Percentiles rank a stretch among this genome's conserved stretches.
Conservation (phyloP, 495 filamentous ascomycete genomes). For the Chaetomium cochliodes region DNA sequence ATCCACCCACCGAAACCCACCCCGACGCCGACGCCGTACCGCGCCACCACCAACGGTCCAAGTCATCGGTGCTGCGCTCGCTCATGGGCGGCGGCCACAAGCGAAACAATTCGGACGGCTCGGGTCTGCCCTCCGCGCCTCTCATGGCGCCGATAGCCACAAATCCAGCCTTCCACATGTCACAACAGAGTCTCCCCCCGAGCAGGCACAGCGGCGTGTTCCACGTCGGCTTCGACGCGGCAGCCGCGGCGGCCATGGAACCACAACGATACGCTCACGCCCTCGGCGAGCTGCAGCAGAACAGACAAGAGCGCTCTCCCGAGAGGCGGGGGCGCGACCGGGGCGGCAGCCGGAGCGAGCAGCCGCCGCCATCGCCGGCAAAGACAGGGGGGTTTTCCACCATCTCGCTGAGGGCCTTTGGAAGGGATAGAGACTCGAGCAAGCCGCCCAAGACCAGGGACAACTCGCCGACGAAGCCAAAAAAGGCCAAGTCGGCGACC, state of each 20-base stretch:
- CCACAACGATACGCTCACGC: slow-evolving; percentile 36
- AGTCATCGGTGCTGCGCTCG: slow-evolving; percentile 58
- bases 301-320: slow-evolving; percentile 47
- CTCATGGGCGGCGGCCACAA: slow-evolving; percentile 50
- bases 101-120: slow-evolving; percentile 50
- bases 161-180: slow-evolving; percentile 20
- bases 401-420: slow-evolving; percentile 62
- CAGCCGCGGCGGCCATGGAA: slow-evolving; percentile 16
- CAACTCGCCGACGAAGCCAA: slow-evolving; percentile 57
- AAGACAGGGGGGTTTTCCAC: slow-evolving; percentile 67
- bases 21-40: slow-evolving; percentile 4
- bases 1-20: not conserved
- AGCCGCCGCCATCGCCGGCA: slow-evolving; percentile 39
- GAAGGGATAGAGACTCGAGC: slow-evolving; percentile 52
- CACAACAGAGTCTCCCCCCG: slow-evolving; percentile 17
- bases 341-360: slow-evolving; percentile 29
- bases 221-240: slow-evolving; percentile 24
- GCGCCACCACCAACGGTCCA: slow-evolving; percentile 46
- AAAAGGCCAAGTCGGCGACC: slow-evolving; percentile 82
- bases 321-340: slow-evolving; percentile 40
- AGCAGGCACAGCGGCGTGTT: slow-evolving; percentile 20
- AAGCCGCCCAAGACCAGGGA: slow-evolving; percentile 50
- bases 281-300: slow-evolving; percentile 52
- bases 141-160: slow-evolving; percentile 29
- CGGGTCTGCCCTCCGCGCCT: slow-evolving; percentile 35